A percentile compares a stretch with the other conserved stretches of the same genome.
These are phyloP conservation scores for Hymenoscyphus linearis DNA, from an alignment of 2,329 filamentous ascomycete genomes.

Conservation along the genomic window DNA sequence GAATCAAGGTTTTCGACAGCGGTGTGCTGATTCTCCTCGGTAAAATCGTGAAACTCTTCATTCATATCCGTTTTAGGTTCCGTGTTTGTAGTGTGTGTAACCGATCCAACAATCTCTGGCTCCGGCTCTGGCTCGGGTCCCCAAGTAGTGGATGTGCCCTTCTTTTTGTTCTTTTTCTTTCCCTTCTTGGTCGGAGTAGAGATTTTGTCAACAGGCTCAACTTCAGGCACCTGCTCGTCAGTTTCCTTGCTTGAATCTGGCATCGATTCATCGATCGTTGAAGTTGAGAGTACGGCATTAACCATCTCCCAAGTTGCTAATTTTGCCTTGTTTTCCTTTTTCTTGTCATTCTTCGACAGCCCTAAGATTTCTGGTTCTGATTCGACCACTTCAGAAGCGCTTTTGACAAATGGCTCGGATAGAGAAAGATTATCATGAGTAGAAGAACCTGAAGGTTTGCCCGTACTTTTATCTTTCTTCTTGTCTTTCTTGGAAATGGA, in stretches of 20 bases:
- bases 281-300: neutral
- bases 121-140: constrained; percentile 2
- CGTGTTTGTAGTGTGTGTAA: neutral
- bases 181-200: constrained; percentile 27
- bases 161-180: constrained; percentile 31
- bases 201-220: constrained; percentile 5
- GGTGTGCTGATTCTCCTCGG: neutral
- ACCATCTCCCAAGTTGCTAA: constrained; percentile 10
- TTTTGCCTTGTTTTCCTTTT: constrained; percentile 21
- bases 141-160: constrained; percentile 6
- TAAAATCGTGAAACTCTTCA: neutral
- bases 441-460: constrained; percentile 8
- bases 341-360: constrained; percentile 21
- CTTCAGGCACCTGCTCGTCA: neutral
- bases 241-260: constrained; percentile 4
- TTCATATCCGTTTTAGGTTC: neutral
- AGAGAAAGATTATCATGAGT: constrained; percentile 11
- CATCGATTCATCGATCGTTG: neutral
- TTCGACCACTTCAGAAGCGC: neutral
- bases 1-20: neutral
- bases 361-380: constrained; percentile 7
- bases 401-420: constrained; percentile 13
- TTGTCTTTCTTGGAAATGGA: constrained; percentile 15
- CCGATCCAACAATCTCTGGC: neutral
- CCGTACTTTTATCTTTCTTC: constrained; percentile 14